Conservation (phyloP, 1,139 yeast genomes). For the Pichia sp. region DNA sequence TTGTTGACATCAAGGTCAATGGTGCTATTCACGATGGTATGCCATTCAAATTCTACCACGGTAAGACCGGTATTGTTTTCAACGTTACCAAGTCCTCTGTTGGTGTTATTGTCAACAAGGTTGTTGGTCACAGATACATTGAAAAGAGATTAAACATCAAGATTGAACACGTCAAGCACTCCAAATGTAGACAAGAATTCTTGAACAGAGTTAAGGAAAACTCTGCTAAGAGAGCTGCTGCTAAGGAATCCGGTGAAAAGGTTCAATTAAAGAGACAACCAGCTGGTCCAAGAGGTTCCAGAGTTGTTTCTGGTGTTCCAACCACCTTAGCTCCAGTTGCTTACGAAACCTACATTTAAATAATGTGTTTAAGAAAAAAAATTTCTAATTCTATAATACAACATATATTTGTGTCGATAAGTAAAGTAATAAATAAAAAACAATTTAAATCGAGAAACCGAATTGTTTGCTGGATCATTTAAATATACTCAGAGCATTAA, state of each 20-base stretch:
- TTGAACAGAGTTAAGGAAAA: conserved; percentile 96
- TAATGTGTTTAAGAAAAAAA: conserved; percentile 9
- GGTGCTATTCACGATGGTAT: conserved; percentile 99
- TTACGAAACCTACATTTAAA: conserved; percentile 97
- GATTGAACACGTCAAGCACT: conserved; percentile 98
- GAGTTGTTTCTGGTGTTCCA: conserved; percentile 72
- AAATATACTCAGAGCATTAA: too few species aligned
- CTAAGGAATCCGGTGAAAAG: conserved; percentile 89
- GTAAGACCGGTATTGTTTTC: conserved; percentile 98
- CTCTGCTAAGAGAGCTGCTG: conserved; percentile 90
- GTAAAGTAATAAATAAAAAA: conserved; percentile 2
- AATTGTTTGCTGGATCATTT: too few species aligned
- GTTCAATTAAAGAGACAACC: conserved; percentile 97
- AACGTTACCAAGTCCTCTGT: conserved; percentile 98
- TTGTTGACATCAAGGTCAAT: conserved; percentile 98
- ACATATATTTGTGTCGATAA: conserved; percentile 4
- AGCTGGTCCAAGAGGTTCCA: conserved; percentile 92
- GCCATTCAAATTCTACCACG: conserved; percentile 99
- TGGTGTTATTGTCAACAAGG: conserved; percentile 96
- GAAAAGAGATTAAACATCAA: conserved; percentile 99
- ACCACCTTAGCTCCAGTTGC: conserved; percentile 99
- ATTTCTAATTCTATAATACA: background rate
- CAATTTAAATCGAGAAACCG: too few species aligned
- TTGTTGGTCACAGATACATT: conserved; percentile 97
- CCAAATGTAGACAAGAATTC: conserved; percentile 99